Evolutionary conservation across 106 monocot genomes (phyloP).

Genomic region (Allium sativum): DNA sequence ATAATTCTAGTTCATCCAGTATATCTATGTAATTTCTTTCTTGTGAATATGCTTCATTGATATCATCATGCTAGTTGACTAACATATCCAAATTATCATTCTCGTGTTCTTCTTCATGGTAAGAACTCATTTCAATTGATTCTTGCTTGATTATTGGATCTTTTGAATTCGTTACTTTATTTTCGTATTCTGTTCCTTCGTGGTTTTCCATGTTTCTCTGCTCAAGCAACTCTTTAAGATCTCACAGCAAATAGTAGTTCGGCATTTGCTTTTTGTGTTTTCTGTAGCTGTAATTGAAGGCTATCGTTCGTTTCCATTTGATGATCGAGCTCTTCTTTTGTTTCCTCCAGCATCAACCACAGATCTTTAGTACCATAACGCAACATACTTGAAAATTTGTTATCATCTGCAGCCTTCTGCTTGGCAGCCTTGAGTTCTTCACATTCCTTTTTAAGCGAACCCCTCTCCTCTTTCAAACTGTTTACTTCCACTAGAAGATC

Average conservation of each 20-base stretch:
- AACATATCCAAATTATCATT: conserved; percentile 26
- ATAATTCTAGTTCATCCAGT: conserved; percentile 65
- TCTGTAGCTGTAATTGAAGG: conserved; percentile 68
- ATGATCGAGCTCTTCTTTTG: conserved; percentile 68
- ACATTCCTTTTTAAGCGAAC: conserved; percentile 59
- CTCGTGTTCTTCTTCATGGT: conserved; percentile 27
- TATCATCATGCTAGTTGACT: conserved; percentile 27
- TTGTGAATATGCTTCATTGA: conserved; percentile 16
- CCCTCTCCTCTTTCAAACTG: conserved; percentile 59
- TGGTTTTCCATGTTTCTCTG: conserved; percentile 28
- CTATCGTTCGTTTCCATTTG: conserved; percentile 65
- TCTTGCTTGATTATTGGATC: conserved; percentile 13
- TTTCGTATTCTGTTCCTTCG: conserved; percentile 11
- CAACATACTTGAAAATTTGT: conserved; percentile 7
- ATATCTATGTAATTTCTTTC: conserved; percentile 52
- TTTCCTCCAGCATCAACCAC: conserved; percentile 55
- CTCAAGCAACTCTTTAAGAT: conserved; percentile 81
- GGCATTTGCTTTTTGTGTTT: conserved; percentile 71
- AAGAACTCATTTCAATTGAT: conserved; percentile 19
- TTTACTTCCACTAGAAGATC: conserved; percentile 56
- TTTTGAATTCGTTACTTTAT: conserved; percentile 8
- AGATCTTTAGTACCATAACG: conserved; percentile 30
- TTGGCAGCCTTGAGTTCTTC: conserved; percentile 51
- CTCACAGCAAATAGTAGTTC: conserved; percentile 83
- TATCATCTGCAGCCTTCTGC: conserved; percentile 16